Evolutionary conservation across 31 red algal genomes (phyloP).

Genomic region (Pterothamnion heteromorphum): DNA sequence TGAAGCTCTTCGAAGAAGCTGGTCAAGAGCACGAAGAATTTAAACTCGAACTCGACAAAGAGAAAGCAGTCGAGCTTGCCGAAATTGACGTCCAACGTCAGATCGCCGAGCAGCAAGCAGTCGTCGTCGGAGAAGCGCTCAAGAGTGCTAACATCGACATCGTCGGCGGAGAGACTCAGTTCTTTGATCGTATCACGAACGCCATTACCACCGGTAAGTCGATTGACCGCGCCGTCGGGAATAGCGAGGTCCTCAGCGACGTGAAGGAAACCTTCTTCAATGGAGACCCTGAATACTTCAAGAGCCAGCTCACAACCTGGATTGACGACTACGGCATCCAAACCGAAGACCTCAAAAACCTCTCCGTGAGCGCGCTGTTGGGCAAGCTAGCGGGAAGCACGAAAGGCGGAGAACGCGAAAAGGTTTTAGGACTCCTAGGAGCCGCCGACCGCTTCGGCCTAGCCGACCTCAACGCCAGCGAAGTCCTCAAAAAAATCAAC

Average conservation of each 20-base stretch:
- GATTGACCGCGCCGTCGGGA: background rate
- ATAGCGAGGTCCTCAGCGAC: background rate
- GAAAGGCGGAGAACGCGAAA: background rate
- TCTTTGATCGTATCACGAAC: slow-evolving; percentile 2
- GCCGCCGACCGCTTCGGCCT: background rate
- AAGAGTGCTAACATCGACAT: background rate
- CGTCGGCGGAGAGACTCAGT: background rate
- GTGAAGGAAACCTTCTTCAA: slow-evolving; percentile 2
- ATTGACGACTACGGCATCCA: background rate
- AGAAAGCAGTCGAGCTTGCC: background rate
- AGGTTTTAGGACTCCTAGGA: background rate
- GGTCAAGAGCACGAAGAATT: background rate
- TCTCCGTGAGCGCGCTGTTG: background rate
- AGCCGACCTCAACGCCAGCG: no score
- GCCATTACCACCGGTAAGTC: background rate
- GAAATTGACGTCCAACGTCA: background rate
- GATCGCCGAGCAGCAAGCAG: background rate
- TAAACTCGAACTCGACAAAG: background rate
- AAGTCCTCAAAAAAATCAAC: no score
- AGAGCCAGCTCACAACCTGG: background rate
- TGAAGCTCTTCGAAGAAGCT: background rate
- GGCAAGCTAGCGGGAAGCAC: background rate
- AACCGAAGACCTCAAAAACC: background rate
- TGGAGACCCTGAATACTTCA: background rate
- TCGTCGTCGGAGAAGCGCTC: background rate